A percentile compares a stretch with the other conserved stretches of the same genome.
These are phyloP conservation scores for Moringa oleifera DNA, from an alignment of 345 rosid genomes.

Conservation along the genomic window DNA sequence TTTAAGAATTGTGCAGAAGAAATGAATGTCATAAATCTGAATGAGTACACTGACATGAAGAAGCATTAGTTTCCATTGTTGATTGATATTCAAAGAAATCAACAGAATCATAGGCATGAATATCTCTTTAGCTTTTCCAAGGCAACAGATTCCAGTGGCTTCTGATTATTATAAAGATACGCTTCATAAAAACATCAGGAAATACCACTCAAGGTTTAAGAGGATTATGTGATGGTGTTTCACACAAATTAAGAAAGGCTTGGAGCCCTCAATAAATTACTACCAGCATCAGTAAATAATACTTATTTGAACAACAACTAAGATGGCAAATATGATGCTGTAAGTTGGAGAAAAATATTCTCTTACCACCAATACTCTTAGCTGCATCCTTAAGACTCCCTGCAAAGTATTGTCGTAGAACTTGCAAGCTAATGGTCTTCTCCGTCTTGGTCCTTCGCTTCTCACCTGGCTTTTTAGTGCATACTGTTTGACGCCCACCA, in stretches of 20 bases:
- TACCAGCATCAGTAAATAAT: too few species aligned
- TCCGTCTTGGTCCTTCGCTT: slow-evolving; percentile 70
- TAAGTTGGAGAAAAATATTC: slow-evolving; percentile 13
- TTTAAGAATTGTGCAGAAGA: too few species aligned
- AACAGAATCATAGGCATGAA: neutral
- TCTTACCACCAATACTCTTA: slow-evolving; percentile 85
- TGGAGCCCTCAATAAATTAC: neutral
- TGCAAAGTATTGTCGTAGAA: slow-evolving; percentile 78
- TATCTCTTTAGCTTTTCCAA: too few species aligned
- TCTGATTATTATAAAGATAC: too few species aligned
- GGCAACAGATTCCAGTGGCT: too few species aligned
- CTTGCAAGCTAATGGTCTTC: slow-evolving; percentile 81
- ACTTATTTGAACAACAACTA: neutral
- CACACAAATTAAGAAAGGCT: too few species aligned
- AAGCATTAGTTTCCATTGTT: neutral
- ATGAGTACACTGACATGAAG: neutral
- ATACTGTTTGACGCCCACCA: slow-evolving; percentile 24
- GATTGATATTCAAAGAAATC: neutral
- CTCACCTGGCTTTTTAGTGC: slow-evolving; percentile 45
- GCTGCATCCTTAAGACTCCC: slow-evolving; percentile 99
- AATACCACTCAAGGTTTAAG: too few species aligned
- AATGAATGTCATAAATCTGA: neutral
- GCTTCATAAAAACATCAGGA: too few species aligned
- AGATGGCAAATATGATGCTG: slow-evolving; percentile 1
- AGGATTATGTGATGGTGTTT: too few species aligned